Evolutionary conservation across 345 rosid species (phyloP), one percentile per base, ranked within the genome.

Genomic region (Nephelium lappaceum): DNA sequence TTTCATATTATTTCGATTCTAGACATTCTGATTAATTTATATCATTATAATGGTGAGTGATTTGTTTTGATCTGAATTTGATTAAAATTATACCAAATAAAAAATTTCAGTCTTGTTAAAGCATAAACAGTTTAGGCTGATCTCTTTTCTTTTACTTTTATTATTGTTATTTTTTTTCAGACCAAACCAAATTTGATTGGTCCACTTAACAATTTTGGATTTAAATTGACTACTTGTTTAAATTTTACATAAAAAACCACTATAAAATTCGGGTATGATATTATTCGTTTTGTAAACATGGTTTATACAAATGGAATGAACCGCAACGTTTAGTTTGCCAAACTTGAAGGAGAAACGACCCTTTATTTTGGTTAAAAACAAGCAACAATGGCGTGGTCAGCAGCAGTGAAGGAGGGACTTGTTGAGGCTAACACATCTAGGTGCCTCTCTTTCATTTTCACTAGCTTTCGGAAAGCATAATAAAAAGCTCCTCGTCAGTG

Each of bases 401-500:
- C 1, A 27, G 4, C 19, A 18, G 16, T 25, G 43, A 41, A 41
- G 11, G 36, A 15, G 41, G 53, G 77, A 23, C 42, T 24, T 27
- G 61, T 2, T 14, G 9, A 42, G 41, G 38, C 31, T 73, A 60
- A 62, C 76, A 60, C 53, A 58, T 41, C 42, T 25, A 25, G 60
- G 25, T 8, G 16, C 16, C 39, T 45, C 8, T 36, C 11, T 38
- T 6, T 24, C 51, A 14, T 39, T 27, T 27, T 78, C 72, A 83
- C 62, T 83, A 63, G 83, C 87, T 82, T 81, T 90, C 97, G 4
- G 91, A 84, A 43, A 95, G 94, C 82, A 91, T 66, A 81, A 95
- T 82, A 80, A 95, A 93, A 42, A 93, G 87, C 80, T 93, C 91
- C 77, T 95, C 98, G 64, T 95, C 98, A 5, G 93, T 84, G 66